Percentiles rank a stretch among this genome's conserved stretches.
These are phyloP conservation scores for Saturnispora halmiae DNA, from an alignment of 805 yeast genomes.

Conservation along the genomic window DNA sequence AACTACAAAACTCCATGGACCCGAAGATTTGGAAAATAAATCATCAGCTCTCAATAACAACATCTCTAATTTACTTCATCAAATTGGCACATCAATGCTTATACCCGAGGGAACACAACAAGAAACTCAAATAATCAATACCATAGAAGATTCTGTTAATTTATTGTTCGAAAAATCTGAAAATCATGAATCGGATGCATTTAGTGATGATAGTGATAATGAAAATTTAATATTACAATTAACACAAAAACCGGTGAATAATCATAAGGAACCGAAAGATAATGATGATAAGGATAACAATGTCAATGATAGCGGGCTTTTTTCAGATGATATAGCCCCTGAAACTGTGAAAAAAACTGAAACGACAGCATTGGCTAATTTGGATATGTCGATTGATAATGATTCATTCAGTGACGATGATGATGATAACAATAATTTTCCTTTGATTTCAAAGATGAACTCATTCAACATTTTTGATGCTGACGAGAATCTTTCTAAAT, in stretches of 20 bases:
- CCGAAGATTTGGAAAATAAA: not conserved
- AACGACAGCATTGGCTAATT: not conserved
- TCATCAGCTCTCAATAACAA: not conserved
- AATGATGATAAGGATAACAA: not conserved
- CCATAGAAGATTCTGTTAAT: not conserved
- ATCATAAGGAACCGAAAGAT: not conserved
- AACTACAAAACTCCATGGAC: not conserved
- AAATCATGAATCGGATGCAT: conserved; percentile 1
- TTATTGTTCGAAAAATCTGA: not conserved
- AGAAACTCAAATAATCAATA: not conserved
- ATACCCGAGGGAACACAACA: not conserved
- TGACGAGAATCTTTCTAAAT: conserved; percentile 26
- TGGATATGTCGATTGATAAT: not conserved
- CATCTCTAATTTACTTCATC: conserved; percentile 4
- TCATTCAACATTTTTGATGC: conserved; percentile 12
- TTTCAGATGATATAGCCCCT: conserved; percentile 28
- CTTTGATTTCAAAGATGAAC: conserved; percentile 7
- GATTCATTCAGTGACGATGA: conserved; percentile 25
- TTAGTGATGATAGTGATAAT: conserved; percentile 9
- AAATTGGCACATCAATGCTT: conserved; percentile 6
- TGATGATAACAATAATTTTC: conserved; percentile 21
- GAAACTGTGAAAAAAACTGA: conserved; percentile 11
- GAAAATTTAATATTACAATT: not conserved
- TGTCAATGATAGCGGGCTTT: conserved; percentile 13
- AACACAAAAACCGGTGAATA: conserved; percentile 3